A percentile compares a stretch with the other conserved stretches of the same genome.
These are phyloP conservation scores for Davidsoniella eucalypti DNA, from an alignment of 2,329 filamentous ascomycete genomes.

Conservation along the genomic window DNA sequence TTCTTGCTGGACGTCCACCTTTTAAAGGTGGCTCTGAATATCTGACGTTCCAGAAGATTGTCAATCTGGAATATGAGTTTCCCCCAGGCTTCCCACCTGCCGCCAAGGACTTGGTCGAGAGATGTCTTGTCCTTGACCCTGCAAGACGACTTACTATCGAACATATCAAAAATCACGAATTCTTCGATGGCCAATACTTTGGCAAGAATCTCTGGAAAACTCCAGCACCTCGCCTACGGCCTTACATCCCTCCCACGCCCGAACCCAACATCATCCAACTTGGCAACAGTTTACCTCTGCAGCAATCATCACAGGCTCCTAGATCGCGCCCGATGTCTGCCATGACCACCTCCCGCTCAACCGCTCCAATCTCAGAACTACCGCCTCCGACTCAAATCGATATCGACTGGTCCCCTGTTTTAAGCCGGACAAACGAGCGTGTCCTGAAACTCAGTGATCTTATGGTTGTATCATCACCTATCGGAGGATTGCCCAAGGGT, in stretches of 20 bases:
- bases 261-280: conserved; percentile 62
- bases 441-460: conserved; percentile 90
- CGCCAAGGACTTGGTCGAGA: conserved; percentile 77
- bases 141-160: conserved; percentile 72
- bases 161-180: conserved; percentile 91
- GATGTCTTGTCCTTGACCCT: conserved; percentile 79
- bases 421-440: conserved; percentile 79
- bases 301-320: not conserved
- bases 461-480: conserved; percentile 63
- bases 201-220: conserved; percentile 75
- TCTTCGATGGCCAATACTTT: conserved; percentile 78
- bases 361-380: conserved; percentile 81
- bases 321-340: conserved; percentile 2
- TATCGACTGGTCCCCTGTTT: conserved; percentile 94
- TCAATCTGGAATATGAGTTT: conserved; percentile 85
- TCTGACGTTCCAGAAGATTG: conserved; percentile 95
- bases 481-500: conserved; percentile 55
- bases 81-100: conserved; percentile 72
- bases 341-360: conserved; percentile 33
- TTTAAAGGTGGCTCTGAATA: conserved; percentile 97
- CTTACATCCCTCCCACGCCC: conserved; percentile 61
- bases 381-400: conserved; percentile 93
- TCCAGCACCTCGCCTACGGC: conserved; percentile 72
- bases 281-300: conserved; percentile 2
- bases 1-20: conserved; percentile 84